These are phyloP conservation scores for Phoma sp. DNA, from an alignment of 2,329 filamentous ascomycete species.

Conservation along the genomic window DNA sequence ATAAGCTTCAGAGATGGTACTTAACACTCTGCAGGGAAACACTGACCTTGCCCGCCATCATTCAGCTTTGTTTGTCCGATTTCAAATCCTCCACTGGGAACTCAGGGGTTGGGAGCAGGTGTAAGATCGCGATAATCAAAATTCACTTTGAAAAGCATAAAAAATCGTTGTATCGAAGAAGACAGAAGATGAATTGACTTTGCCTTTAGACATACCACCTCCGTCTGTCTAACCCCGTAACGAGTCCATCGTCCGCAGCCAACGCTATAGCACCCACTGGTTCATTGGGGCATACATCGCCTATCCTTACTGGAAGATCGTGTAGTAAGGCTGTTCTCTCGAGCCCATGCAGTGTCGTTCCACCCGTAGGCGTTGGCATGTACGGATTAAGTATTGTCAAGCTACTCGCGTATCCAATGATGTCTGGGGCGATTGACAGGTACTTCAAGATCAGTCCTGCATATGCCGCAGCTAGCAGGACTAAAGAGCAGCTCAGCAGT, in stretches of 20 bases:
- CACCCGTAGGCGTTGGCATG: slow-evolving; percentile 30
- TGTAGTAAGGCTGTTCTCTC: slow-evolving; percentile 33
- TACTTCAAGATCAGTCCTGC: slow-evolving; percentile 36
- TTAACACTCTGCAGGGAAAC: too few species aligned
- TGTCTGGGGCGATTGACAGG: slow-evolving; percentile 36
- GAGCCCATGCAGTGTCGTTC: slow-evolving; percentile 34
- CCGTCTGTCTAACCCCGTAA: slow-evolving; percentile 25
- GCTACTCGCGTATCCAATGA: slow-evolving; percentile 34
- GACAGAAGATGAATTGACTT: background rate
- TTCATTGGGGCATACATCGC: slow-evolving; percentile 37
- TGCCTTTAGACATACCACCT: slow-evolving; percentile 24
- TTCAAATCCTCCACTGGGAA: too few species aligned
- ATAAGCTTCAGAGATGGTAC: too few species aligned
- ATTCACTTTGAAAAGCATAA: background rate
- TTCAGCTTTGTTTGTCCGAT: too few species aligned
- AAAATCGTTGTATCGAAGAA: background rate
- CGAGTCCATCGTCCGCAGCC: slow-evolving; percentile 28
- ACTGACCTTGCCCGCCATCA: too few species aligned
- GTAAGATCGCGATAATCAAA: too few species aligned
- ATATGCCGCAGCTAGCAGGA: slow-evolving; percentile 34
- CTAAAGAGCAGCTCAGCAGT: slow-evolving; percentile 29
- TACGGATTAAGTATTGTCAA: slow-evolving; percentile 36
- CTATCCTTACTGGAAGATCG: slow-evolving; percentile 33
- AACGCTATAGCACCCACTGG: slow-evolving; percentile 37
- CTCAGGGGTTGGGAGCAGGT: too few species aligned